phyloP scores from a whole-genome alignment of 2,329 filamentous ascomycete species.

The Septoria linicola region DNA sequence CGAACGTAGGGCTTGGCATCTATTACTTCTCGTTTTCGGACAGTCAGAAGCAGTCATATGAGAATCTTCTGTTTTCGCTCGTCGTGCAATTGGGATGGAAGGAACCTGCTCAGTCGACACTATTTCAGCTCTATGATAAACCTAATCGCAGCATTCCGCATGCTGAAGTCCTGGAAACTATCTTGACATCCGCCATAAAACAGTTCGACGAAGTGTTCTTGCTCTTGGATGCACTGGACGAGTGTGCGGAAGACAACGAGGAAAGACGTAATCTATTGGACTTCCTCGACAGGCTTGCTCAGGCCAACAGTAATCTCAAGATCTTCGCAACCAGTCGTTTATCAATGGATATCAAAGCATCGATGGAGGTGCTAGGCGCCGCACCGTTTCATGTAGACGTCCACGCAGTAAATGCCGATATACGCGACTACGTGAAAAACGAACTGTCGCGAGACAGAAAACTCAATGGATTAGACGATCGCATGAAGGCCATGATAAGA shows the following conservation, averaged over 20 bases:
- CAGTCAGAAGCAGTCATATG: constrained; percentile 22
- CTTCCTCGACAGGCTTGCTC: constrained; percentile 13
- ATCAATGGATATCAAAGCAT: too few species aligned
- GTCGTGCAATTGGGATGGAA: constrained; percentile 23
- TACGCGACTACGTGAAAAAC: constrained; percentile 18
- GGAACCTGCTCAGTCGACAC: constrained; percentile 15
- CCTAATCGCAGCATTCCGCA: constrained; percentile 11
- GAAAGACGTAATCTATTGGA: constrained; percentile 18
- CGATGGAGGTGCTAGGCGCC: too few species aligned
- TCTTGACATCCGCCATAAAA: constrained; percentile 18
- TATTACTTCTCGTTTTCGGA: constrained; percentile 29
- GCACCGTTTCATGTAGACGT: too few species aligned
- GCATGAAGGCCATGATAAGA: constrained; percentile 23
- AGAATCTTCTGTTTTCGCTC: constrained; percentile 20
- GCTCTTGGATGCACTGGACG: constrained; percentile 39
- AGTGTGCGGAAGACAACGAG: constrained; percentile 27
- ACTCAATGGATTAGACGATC: constrained; percentile 14
- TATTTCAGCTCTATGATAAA: constrained; percentile 17
- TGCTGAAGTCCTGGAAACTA: constrained; percentile 20
- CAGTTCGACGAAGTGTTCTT: constrained; percentile 31
- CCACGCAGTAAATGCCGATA: constrained; percentile 18
- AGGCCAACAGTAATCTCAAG: constrained; percentile 16
- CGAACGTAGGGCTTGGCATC: constrained; percentile 12
- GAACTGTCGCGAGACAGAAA: constrained; percentile 15
- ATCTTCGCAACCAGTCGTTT: too few species aligned